Evolutionary conservation across 2,329 filamentous ascomycete species (phyloP).

Genomic region (Beauveria sp.): DNA sequence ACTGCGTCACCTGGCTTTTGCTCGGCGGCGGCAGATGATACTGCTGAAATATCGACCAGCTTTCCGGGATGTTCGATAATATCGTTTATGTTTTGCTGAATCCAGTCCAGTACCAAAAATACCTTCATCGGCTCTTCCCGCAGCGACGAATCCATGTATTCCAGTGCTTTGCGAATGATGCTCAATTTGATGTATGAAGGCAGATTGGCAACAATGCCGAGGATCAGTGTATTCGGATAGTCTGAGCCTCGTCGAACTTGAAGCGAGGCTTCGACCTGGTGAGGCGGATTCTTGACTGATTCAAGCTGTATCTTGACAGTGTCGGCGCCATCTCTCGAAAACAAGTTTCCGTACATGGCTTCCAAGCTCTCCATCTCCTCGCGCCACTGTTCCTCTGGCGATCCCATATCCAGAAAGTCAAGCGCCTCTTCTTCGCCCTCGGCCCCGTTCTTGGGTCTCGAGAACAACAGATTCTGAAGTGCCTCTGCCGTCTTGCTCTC

Average conservation of each 20-base stretch:
- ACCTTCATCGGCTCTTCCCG: conserved; percentile 81
- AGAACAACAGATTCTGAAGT: conserved; percentile 53
- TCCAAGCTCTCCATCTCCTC: conserved; percentile 80
- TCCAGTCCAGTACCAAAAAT: conserved; percentile 84
- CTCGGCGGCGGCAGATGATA: conserved; percentile 59
- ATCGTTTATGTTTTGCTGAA: conserved; percentile 74
- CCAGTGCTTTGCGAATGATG: conserved; percentile 68
- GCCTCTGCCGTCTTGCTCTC: conserved; percentile 71
- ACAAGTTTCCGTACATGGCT: conserved; percentile 76
- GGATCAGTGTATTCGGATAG: conserved; percentile 65
- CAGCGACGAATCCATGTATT: conserved; percentile 62
- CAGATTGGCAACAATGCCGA: conserved; percentile 62
- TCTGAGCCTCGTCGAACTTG: conserved; percentile 64
- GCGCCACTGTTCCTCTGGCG: conserved; percentile 62
- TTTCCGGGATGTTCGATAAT: conserved; percentile 80
- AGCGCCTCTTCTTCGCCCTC: conserved; percentile 31
- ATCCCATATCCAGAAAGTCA: conserved; percentile 40
- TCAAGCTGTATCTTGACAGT: conserved; percentile 65
- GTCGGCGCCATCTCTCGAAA: conserved; percentile 49
- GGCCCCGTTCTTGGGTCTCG: conserved; percentile 11
- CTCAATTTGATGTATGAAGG: conserved; percentile 92
- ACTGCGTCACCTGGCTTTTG: conserved; percentile 27
- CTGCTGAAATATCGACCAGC: conserved; percentile 75
- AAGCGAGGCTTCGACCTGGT: conserved; percentile 45
- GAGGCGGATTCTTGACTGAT: conserved; percentile 41